Conservation (phyloP, 2,329 filamentous ascomycete genomes). For the Chalara sp. region DNA sequence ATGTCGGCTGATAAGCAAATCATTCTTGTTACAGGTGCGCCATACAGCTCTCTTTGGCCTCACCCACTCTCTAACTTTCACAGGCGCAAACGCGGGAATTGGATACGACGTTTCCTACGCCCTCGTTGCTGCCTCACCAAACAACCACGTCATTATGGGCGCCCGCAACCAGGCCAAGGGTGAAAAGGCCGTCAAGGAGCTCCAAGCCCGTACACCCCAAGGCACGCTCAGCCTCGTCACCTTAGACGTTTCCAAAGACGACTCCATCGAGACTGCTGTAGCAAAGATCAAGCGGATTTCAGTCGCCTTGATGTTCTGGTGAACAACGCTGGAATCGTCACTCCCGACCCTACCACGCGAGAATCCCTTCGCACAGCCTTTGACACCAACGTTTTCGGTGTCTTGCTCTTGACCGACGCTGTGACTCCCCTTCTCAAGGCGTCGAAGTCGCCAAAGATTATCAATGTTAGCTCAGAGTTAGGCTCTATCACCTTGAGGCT, state of each 20-base stretch:
- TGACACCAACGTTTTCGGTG: conserved; percentile 9
- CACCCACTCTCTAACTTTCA: background rate
- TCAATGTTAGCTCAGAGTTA: conserved; percentile 6
- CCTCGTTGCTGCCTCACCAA: conserved; percentile 1
- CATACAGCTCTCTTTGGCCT: conserved; percentile 13
- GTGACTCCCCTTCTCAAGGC: conserved; percentile 6
- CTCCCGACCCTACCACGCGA: background rate
- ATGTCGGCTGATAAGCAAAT: conserved; percentile 2
- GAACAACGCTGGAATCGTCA: conserved; percentile 25
- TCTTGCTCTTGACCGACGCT: conserved; percentile 1
- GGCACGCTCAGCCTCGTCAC: conserved; percentile 18
- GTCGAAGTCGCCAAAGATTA: conserved; percentile 2
- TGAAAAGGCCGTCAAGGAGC: conserved; percentile 6
- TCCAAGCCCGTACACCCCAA: conserved; percentile 25
- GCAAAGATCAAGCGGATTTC: conserved; percentile 17
- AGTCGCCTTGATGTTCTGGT: conserved; percentile 29
- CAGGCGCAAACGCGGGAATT: conserved; percentile 34
- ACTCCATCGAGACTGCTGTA: conserved; percentile 25
- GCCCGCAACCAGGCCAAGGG: conserved; percentile 15
- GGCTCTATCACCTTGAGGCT: conserved; percentile 11
- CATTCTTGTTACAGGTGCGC: conserved; percentile 18
- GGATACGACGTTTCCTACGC: conserved; percentile 30
- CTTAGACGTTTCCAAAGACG: conserved; percentile 26
- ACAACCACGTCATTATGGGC: conserved; percentile 20
- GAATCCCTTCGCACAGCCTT: background rate